Evolutionary conservation across 2,329 filamentous ascomycete species (phyloP).

Genomic region (Cytospora chrysosperma): DNA sequence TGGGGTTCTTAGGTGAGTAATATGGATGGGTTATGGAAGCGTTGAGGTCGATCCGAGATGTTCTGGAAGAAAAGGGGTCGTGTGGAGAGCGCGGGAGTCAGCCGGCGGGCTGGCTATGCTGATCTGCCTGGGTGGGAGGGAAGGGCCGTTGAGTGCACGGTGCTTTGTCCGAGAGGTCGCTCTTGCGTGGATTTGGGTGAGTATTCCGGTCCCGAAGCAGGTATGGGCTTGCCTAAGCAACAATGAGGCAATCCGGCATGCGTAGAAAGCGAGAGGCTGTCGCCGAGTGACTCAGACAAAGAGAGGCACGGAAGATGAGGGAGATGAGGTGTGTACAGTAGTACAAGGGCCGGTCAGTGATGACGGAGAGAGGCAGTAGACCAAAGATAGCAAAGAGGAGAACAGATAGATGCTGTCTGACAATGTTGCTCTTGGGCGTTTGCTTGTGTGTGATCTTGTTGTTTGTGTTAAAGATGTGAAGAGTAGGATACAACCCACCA

Average conservation of each 20-base stretch:
- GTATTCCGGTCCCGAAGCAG: conserved; percentile 16
- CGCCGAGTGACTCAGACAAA: conserved; percentile 26
- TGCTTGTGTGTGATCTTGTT: conserved; percentile 10
- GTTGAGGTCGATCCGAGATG: conserved; percentile 1
- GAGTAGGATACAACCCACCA: neutral
- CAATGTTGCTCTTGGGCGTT: conserved; percentile 8
- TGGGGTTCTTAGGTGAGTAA: conserved; percentile 11
- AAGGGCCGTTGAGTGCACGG: conserved; percentile 18
- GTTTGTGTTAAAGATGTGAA: conserved; percentile 1
- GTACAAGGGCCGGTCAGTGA: conserved; percentile 19
- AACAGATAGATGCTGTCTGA: conserved; percentile 1
- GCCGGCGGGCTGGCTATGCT: conserved; percentile 13
- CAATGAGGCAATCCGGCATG: neutral
- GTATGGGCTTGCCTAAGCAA: neutral
- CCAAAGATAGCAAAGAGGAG: neutral
- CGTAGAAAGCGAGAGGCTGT: conserved; percentile 16
- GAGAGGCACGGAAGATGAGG: conserved; percentile 19
- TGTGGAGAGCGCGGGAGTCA: conserved; percentile 15
- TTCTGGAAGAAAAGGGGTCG: conserved; percentile 22
- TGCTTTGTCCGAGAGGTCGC: conserved; percentile 20
- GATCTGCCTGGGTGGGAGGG: conserved; percentile 17
- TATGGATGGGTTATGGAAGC: conserved; percentile 7
- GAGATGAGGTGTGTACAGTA: too few relatives aligned
- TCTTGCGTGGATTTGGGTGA: conserved; percentile 15
- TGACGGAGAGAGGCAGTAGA: conserved; percentile 6